Evolutionary conservation across 169 alveolate species (phyloP).

Genomic region (Plasmodium vivax): DNA sequence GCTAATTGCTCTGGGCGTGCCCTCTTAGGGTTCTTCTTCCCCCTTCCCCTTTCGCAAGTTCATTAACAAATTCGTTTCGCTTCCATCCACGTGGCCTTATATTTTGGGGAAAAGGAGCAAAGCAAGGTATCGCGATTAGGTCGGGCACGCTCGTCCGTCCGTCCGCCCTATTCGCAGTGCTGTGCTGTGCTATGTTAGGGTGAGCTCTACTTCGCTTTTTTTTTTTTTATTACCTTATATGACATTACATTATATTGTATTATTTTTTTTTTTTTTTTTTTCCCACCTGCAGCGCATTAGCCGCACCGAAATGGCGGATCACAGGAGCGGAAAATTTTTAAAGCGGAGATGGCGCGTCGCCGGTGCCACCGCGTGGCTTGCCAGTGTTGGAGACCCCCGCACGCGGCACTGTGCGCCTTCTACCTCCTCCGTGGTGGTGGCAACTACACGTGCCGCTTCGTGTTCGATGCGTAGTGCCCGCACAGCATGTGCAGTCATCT

Average conservation of each 20-base stretch:
- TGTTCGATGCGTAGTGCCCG: too few relatives aligned
- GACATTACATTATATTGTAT: too few relatives aligned
- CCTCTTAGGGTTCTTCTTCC: background rate
- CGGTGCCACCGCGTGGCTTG: background rate
- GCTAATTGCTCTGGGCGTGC: background rate
- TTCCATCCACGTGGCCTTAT: background rate
- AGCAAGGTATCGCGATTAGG: background rate
- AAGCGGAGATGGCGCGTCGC: background rate
- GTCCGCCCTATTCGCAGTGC: background rate
- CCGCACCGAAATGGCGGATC: background rate
- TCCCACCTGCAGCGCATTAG: background rate
- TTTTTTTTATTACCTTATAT: background rate
- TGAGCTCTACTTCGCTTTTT: background rate
- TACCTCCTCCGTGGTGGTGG: background rate
- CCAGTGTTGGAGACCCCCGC: background rate
- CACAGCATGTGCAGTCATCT: background rate
- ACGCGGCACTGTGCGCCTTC: background rate
- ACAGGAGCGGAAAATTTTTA: background rate
- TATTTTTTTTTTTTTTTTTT: background rate
- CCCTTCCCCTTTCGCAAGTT: background rate
- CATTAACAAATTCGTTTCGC: background rate
- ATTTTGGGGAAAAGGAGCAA: background rate
- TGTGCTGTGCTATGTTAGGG: background rate
- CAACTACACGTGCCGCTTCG: background rate
- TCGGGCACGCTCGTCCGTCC: background rate